Percentiles rank a stretch among this genome's conserved stretches.
Evolutionary conservation across 371 early-diverging fungal genomes (phyloP).

Genomic region (Circinella umbellata): DNA sequence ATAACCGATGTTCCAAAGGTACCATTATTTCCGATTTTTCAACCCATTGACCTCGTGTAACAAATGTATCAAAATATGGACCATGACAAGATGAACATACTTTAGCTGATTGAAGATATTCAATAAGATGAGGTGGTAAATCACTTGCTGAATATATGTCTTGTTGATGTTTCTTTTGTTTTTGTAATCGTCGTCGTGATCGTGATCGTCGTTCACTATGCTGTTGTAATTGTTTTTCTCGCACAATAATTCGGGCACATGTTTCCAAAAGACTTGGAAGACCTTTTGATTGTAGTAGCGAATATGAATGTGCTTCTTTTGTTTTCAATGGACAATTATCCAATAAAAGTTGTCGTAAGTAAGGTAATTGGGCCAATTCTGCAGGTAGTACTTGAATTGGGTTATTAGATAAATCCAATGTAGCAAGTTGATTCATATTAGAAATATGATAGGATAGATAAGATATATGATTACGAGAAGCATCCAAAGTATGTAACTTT

Average conservation of each 20-base stretch:
- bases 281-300: slow-evolving; percentile 21
- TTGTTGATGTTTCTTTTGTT: slow-evolving; percentile 6
- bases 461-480: slow-evolving; percentile 58
- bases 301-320: slow-evolving; percentile 22
- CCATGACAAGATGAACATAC: slow-evolving; percentile 89
- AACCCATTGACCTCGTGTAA: slow-evolving; percentile 65
- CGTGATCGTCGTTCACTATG: neutral
- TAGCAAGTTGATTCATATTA: slow-evolving; percentile 42
- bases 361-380: slow-evolving; percentile 70
- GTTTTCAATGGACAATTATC: slow-evolving; percentile 56
- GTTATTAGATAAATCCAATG: slow-evolving; percentile 74
- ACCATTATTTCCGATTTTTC: slow-evolving; percentile 55
- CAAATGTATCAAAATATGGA: slow-evolving; percentile 77
- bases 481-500: slow-evolving; percentile 41
- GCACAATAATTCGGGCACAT: slow-evolving; percentile 73
- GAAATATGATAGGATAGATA: slow-evolving; percentile 61
- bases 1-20: slow-evolving; percentile 77
- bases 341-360: slow-evolving; percentile 62
- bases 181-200: neutral
- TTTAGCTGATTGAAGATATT: slow-evolving; percentile 68
- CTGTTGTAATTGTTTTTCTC: neutral
- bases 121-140: slow-evolving; percentile 55
- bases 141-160: neutral
- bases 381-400: slow-evolving; percentile 72
- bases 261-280: slow-evolving; percentile 72